Conservation (phyloP, 768 basidiomycete genomes). For the Collybiopsis luxurians region DNA sequence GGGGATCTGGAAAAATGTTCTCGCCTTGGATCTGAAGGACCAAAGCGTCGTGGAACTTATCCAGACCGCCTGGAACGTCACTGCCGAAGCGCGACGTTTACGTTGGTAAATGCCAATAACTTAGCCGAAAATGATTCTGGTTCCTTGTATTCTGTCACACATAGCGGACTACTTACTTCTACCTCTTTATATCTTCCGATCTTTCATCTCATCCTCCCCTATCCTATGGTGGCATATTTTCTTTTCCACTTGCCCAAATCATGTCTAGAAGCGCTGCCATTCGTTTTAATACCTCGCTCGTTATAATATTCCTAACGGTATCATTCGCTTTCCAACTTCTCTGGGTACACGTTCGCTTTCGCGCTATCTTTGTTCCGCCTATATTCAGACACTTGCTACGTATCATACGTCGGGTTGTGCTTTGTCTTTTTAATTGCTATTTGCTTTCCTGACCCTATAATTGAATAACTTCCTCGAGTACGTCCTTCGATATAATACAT, state of each 20-base stretch:
- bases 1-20: conserved; percentile 66
- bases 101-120: conserved; percentile 12
- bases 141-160: not conserved
- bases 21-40: conserved; percentile 51
- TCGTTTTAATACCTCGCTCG: not conserved
- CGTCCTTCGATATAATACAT: too few species aligned
- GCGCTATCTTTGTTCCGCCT: too few species aligned
- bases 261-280: not conserved
- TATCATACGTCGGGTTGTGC: not conserved
- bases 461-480: too few species aligned
- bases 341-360: not conserved
- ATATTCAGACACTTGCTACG: not conserved
- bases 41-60: conserved; percentile 43
- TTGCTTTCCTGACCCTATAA: too few species aligned
- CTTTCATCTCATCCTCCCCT: not conserved
- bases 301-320: not conserved
- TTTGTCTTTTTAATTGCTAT: not conserved
- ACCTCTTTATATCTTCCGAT: not conserved
- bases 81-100: conserved; percentile 57
- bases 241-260: not conserved
- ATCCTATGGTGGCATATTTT: not conserved
- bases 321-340: not conserved
- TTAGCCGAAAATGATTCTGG: too few species aligned
- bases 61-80: conserved; percentile 69
- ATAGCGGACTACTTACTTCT: too few species aligned